These are phyloP conservation scores for Starmerella floris DNA, from an alignment of 805 yeast genomes.

Conservation along the genomic window DNA sequence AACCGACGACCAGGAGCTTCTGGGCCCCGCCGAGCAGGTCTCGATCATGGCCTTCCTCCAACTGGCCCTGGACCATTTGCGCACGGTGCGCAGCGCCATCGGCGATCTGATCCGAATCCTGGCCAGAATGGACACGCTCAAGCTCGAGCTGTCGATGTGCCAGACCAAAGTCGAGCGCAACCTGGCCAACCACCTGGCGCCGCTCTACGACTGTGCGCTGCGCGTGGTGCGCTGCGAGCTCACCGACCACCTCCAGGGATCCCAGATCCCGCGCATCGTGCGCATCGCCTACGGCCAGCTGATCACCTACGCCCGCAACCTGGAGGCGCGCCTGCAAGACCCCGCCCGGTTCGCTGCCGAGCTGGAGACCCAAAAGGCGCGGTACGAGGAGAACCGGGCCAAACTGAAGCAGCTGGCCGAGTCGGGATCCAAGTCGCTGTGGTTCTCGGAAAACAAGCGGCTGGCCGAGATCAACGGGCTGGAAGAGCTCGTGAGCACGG, in stretches of 20 bases:
- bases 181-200: background rate
- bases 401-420: conserved; percentile 19
- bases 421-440: conserved; percentile 16
- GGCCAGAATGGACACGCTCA: background rate
- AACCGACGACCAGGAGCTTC: background rate
- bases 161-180: background rate
- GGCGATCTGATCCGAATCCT: background rate
- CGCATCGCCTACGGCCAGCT: conserved; percentile 4
- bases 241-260: background rate
- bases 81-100: conserved; percentile 12
- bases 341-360: conserved; percentile 24
- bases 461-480: conserved; percentile 24
- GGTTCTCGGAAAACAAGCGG: conserved; percentile 29
- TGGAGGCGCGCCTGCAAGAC: conserved; percentile 21
- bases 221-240: background rate
- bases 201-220: background rate
- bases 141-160: background rate
- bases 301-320: conserved; percentile 3
- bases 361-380: conserved; percentile 19
- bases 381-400: conserved; percentile 19
- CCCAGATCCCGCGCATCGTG: background rate
- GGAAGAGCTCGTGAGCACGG: conserved; percentile 23
- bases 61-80: conserved; percentile 11
- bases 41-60: conserved; percentile 13
- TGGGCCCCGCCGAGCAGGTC: background rate